Percentiles rank a stretch among this genome's conserved stretches.
These are phyloP conservation scores for Colletotrichum trifolii DNA, from an alignment of 2,329 filamentous ascomycete genomes.

Conservation along the genomic window DNA sequence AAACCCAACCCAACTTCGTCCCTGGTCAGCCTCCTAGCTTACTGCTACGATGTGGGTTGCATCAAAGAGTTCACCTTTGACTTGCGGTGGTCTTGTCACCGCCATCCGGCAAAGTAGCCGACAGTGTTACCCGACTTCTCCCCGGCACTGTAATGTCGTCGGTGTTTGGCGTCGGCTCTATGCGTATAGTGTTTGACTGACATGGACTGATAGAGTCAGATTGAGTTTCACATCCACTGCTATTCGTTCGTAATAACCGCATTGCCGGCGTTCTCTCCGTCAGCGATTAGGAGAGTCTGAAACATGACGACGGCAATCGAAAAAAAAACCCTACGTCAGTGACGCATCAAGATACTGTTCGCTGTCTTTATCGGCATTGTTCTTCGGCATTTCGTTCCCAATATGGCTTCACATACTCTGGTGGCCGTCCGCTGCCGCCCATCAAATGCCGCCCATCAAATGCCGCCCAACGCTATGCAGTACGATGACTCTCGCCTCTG, in stretches of 20 bases:
- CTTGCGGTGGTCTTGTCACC: conserved; percentile 1
- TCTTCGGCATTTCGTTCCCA: not conserved
- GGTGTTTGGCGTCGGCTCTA: too few relatives aligned
- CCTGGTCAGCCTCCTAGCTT: too few relatives aligned
- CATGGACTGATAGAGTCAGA: conserved; percentile 21
- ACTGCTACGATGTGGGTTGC: too few relatives aligned
- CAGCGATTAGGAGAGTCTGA: conserved; percentile 24
- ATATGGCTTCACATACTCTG: too few relatives aligned
- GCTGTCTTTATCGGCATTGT: not conserved
- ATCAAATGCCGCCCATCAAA: too few relatives aligned
- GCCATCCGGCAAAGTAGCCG: not conserved
- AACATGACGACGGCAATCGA: conserved; percentile 26
- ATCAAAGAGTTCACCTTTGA: not conserved
- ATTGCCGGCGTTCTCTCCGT: conserved; percentile 14
- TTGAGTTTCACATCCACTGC: not conserved
- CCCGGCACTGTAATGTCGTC: too few relatives aligned
- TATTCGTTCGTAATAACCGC: not conserved
- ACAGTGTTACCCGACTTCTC: not conserved
- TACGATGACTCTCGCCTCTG: too few relatives aligned
- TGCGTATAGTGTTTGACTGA: not conserved
- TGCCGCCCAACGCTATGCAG: too few relatives aligned
- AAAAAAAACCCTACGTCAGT: conserved; percentile 1
- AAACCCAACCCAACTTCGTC: too few relatives aligned
- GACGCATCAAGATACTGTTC: not conserved
- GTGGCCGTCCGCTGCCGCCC: too few relatives aligned